These are phyloP conservation scores for Chlamydomonas urium DNA, from an alignment of 139 green algal genomes.

Conservation along the genomic window DNA sequence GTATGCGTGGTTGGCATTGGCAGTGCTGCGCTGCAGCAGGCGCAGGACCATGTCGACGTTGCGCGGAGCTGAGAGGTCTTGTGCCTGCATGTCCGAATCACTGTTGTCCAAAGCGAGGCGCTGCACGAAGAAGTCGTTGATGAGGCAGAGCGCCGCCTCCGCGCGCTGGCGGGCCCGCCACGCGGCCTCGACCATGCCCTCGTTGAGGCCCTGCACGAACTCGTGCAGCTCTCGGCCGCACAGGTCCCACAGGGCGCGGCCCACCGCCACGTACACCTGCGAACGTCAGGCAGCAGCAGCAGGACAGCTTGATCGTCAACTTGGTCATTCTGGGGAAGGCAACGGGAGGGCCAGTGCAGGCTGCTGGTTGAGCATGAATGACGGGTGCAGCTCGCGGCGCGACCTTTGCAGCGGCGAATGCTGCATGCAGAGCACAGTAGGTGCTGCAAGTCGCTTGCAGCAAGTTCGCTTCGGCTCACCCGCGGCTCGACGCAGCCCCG, in stretches of 20 bases:
- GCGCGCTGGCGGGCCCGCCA: slow-evolving; percentile 50
- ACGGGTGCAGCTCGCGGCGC: too few species aligned
- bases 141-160: slow-evolving; percentile 21
- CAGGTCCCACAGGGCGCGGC: slow-evolving; percentile 54
- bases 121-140: slow-evolving; percentile 40
- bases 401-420: too few species aligned
- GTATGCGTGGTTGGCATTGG: slow-evolving; percentile 47
- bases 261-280: slow-evolving; percentile 48
- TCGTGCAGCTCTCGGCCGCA: slow-evolving; percentile 46
- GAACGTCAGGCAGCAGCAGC: too few species aligned
- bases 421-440: too few species aligned
- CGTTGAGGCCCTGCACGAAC: slow-evolving; percentile 45
- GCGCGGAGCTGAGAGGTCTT: slow-evolving; percentile 45
- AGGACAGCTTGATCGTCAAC: too few species aligned
- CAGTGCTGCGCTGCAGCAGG: slow-evolving; percentile 50
- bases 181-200: slow-evolving; percentile 32
- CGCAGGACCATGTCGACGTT: slow-evolving; percentile 41
- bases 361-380: too few species aligned
- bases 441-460: too few species aligned
- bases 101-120: slow-evolving; percentile 29
- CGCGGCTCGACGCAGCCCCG: slow-evolving; percentile 36
- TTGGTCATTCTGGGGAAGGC: too few species aligned
- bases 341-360: too few species aligned
- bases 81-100: slow-evolving; percentile 23
- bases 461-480: too few species aligned